Evolutionary conservation across 2,329 filamentous ascomycete species (phyloP), one percentile per base, ranked within the genome.

Genomic region (Coniochaeta prunicola): DNA sequence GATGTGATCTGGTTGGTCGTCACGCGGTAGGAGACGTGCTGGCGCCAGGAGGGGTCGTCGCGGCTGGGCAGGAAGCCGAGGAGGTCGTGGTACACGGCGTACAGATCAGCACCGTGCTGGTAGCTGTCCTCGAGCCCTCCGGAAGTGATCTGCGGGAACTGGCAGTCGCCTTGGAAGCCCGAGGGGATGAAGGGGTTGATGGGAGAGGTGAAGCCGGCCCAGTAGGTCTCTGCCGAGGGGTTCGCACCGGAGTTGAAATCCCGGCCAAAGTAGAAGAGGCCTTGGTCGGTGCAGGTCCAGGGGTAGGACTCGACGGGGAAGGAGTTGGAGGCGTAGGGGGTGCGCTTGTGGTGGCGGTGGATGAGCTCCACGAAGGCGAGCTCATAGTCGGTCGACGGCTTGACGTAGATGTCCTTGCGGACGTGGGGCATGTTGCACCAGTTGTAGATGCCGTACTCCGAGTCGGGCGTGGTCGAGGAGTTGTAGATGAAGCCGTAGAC

Each of bases 401-500:
- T n/a, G n/a, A n/a, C 70, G 67, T 94, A 94, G 66, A 90, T 88
- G 15, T 72, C 71, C 24, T 70, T 74, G 33, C 89, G 80, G n/a
- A 90, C 87, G 73, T 93, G 91, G 0, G 91, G 90, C 89, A 94
- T 94, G 68, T 94, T 92, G 73, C 90, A 94, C 80, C 81, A 93
- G 70, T 93, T 91, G 72, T 92, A 92, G 1, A 75, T 79, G 6
- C 84, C 83, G 71, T 89, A 87, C 38, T 76, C 64, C 0, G 72
- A 68, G 58, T 78, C 73, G 0, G 88, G 83, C 0, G 82, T 81
- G 1, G 74, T 64, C 1, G 88, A 90, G 34, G 81, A 80, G 67
- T 91, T 85, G 73, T 87, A 94, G 19, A 90, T 79, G 69, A 91
- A 92, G 1, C 88, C 89, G 69, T 91, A 87, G 0, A 86, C 80